A percentile compares a stretch with the other conserved stretches of the same genome.
These are phyloP conservation scores for Kwoniella sp. DNA, from an alignment of 768 basidiomycete genomes.

Conservation along the genomic window DNA sequence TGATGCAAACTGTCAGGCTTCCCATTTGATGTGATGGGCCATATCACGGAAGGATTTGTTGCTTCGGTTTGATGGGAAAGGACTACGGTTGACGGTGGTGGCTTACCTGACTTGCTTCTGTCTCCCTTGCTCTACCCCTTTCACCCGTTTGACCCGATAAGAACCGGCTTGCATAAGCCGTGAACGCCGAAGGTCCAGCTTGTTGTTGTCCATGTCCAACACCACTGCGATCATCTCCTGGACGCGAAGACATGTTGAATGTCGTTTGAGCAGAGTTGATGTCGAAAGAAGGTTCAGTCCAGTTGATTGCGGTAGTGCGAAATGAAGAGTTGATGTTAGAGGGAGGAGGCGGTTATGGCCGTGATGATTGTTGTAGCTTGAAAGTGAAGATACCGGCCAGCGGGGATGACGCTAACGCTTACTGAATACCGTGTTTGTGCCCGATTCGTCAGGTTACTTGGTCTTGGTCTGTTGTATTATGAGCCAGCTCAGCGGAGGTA, in stretches of 20 bases:
- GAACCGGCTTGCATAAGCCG: conserved; percentile 44
- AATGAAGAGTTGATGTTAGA: neutral
- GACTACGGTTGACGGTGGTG: neutral
- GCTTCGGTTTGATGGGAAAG: neutral
- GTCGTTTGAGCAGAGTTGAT: neutral
- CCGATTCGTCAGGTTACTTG: neutral
- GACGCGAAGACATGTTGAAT: neutral
- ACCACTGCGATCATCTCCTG: conserved; percentile 1
- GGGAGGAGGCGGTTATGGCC: neutral
- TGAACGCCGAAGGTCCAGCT: conserved; percentile 44
- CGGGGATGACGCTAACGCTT: neutral
- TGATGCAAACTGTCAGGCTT: neutral
- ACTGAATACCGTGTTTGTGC: no score
- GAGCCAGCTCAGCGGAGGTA: neutral
- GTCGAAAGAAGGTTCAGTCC: neutral
- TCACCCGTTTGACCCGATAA: conserved; percentile 30
- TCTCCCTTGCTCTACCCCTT: conserved; percentile 9
- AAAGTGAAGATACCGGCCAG: neutral
- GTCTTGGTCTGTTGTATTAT: neutral
- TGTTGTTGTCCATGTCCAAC: no score
- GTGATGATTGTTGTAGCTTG: neutral
- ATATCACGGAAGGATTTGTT: no score
- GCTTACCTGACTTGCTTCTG: conserved; percentile 46
- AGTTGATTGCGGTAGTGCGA: neutral
- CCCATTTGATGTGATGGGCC: neutral